Evolutionary conservation across 1,284 basidiomycete genomes (phyloP).

Genomic region (Cutaneotrichosporon sp.): DNA sequence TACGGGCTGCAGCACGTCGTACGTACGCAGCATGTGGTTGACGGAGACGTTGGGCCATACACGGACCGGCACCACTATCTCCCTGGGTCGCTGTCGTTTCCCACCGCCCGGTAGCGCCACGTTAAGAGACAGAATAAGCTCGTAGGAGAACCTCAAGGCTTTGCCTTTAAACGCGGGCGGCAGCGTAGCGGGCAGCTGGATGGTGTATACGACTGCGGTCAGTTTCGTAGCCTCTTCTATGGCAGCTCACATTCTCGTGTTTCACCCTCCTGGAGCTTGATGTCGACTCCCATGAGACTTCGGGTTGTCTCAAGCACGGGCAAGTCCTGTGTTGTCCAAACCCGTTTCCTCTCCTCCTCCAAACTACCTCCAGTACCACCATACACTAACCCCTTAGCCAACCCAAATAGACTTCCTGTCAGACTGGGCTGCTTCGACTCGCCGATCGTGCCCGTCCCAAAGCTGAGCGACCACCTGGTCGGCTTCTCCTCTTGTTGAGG

Average conservation of each 20-base stretch:
- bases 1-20: constrained; percentile 43
- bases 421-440: constrained; percentile 42
- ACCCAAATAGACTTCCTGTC: constrained; percentile 46
- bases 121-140: constrained; percentile 67
- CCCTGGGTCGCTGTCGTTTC: constrained; percentile 34
- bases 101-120: constrained; percentile 33
- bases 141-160: constrained; percentile 78
- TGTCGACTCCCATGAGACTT: constrained; percentile 44
- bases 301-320: constrained; percentile 45
- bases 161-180: constrained; percentile 88
- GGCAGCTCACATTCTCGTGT: constrained; percentile 40
- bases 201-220: constrained; percentile 65
- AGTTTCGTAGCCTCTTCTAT: not conserved
- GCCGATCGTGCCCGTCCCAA: constrained; percentile 45
- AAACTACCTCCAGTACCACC: constrained; percentile 41
- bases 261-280: constrained; percentile 40
- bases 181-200: constrained; percentile 68
- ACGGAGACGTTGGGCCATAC: constrained; percentile 44
- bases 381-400: constrained; percentile 43
- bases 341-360: constrained; percentile 46
- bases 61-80: constrained; percentile 37
- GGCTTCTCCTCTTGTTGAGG: constrained; percentile 25
- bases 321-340: constrained; percentile 47
- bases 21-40: constrained; percentile 26
- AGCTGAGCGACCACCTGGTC: constrained; percentile 40